Conservation (phyloP, 176 grass and related monocot genomes). For the Eleusine coracana region DNA sequence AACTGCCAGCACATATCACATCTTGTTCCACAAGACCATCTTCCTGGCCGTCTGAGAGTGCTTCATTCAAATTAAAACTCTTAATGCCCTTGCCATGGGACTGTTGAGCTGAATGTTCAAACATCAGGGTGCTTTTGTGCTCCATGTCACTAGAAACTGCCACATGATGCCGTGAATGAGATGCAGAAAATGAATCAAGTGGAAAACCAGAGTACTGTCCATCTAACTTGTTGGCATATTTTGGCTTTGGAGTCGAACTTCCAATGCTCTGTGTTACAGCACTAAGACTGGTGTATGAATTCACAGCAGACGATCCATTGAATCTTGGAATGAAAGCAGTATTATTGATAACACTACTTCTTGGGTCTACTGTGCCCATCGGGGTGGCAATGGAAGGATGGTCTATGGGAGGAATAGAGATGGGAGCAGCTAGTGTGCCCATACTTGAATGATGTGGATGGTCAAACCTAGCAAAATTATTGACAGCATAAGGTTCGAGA, state of each 20-base stretch:
- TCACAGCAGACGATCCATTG: constrained; percentile 38
- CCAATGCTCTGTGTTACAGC: constrained; percentile 41
- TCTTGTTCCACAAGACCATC: constrained; percentile 34
- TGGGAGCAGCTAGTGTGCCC: constrained; percentile 43
- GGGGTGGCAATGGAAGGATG: constrained; percentile 35
- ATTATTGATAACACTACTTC: constrained; percentile 40
- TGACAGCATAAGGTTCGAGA: constrained; percentile 29
- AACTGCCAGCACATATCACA: constrained; percentile 26
- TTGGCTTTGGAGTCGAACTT: constrained; percentile 20
- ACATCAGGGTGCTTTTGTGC: constrained; percentile 36
- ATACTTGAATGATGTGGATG: constrained; percentile 33
- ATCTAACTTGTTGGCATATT: constrained; percentile 40
- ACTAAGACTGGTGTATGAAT: constrained; percentile 30
- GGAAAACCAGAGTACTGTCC: constrained; percentile 33
- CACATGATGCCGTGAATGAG: constrained; percentile 21
- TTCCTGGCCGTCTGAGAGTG: constrained; percentile 51
- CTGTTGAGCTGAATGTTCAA: constrained; percentile 45
- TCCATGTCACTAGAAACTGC: constrained; percentile 42
- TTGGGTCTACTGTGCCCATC: constrained; percentile 30
- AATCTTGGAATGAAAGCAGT: constrained; percentile 52
- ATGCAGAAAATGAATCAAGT: constrained; percentile 39
- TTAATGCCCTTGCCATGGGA: constrained; percentile 45
- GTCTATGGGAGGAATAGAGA: constrained; percentile 38
- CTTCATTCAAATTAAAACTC: constrained; percentile 74
- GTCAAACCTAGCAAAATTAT: constrained; percentile 42